phyloP scores from a whole-genome alignment of 1,284 basidiomycete species.

The Naganishia cerealis region DNA sequence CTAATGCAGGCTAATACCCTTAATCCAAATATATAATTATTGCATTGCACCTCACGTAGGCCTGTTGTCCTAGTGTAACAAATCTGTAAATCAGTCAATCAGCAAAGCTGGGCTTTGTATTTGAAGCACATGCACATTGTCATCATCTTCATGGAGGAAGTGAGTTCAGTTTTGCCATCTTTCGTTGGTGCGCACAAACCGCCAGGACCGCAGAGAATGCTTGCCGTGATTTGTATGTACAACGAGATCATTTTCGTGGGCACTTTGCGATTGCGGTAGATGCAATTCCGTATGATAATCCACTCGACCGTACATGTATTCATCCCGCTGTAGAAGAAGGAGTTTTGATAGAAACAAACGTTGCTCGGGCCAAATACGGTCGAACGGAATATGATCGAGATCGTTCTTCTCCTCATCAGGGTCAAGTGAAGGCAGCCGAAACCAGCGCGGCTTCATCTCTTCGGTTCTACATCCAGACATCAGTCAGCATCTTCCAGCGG shows the following conservation, averaged over 20 bases:
- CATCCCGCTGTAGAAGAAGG: background rate
- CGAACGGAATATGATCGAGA: constrained; percentile 8
- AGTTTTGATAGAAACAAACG: constrained; percentile 6
- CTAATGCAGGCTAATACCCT: constrained; percentile 6
- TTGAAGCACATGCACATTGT: background rate
- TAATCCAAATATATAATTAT: constrained; percentile 13
- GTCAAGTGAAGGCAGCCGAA: constrained; percentile 1
- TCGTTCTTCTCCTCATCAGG: background rate
- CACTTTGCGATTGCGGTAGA: too few relatives aligned
- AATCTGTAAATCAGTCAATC: background rate
- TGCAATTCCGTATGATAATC: background rate
- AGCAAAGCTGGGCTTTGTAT: constrained; percentile 15
- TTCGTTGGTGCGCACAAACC: background rate
- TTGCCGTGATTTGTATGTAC: background rate
- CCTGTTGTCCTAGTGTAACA: constrained; percentile 12
- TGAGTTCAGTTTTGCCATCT: background rate
- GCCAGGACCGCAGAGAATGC: constrained; percentile 15
- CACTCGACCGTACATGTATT: constrained; percentile 8
- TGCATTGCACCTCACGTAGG: constrained; percentile 4
- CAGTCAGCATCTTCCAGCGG: background rate
- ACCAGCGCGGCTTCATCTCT: constrained; percentile 21
- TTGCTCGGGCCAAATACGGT: constrained; percentile 23
- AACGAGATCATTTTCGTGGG: background rate
- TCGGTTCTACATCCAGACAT: background rate
- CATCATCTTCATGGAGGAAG: background rate